Evolutionary conservation across 176 grass and related monocot species (phyloP), one percentile per base, ranked within the genome.

Genomic region (Themeda triandra): DNA sequence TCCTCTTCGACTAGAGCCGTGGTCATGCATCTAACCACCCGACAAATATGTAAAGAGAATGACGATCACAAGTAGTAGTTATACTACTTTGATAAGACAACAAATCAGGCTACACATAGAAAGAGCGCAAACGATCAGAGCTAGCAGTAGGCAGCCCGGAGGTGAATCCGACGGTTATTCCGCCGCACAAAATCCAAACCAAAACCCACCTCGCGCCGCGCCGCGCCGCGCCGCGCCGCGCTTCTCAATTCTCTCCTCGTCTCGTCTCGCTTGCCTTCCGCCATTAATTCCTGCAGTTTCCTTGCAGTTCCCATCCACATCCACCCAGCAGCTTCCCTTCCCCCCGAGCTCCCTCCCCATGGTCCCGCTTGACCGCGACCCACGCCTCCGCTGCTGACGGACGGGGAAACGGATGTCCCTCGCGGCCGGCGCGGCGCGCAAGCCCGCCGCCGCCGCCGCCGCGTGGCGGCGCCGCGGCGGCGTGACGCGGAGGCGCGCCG

Each of bases 401-500:
- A 44, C 33, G 4, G 4, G n/a, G n/a, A n/a, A n/a, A n/a, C 10
- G 6, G 35, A 87, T 83, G 88, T 75, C 84, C 37, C 30, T 86
- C 10, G 66, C 18, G 74, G 30, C 46, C 27, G n/a, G n/a, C n/a
- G 66, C 77, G 56, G 42, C 28, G 60, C 84, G 63, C 44, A 73
- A 75, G 59, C 76, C 83, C 30, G 75, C 72, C 54, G 53, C 83
- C 30, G 75, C 72, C 54, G 53, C 41, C 66, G 53, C 41, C 41
- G 51, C 73, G 71, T 48, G 71, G 46, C 82, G 69, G 32, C 75
- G 88, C 17, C 1, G 39, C 10, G 69, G 70, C 28, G 84, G 77
- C 67, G 49, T 10, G 13, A 27, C 31, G 60, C 85, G 81, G 51
- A 83, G 89, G 63, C 89, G 91, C 53, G 67, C 80, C 27, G 87